Base-by-base conservation (phyloP, 2,329 filamentous ascomycete genomes). In the Penicillium sp. region DNA sequence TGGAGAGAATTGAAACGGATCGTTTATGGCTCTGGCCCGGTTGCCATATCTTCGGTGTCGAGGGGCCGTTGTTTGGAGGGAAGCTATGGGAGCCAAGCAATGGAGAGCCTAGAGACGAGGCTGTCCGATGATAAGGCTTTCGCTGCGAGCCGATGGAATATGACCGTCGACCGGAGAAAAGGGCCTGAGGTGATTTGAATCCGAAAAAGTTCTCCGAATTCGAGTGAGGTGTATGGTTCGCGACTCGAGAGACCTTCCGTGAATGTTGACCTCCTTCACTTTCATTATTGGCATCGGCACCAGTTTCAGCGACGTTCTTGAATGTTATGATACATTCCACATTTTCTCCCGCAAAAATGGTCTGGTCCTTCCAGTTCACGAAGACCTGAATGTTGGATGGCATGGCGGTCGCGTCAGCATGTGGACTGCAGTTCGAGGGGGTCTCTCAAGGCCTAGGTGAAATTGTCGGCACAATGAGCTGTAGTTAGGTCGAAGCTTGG, bases 301-400 rank as follows among this genome's bases (percentile, higher is more conserved):
- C 62, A 56, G 63, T 76, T 46, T 82, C 73, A 29, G 82, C 78
- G 46, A 92, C 82, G 72, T 99, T 99, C 76, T 89, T 93, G 78
- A 99, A 99, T 47, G 90, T 97, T 73, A 99, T 96, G 63, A 87
- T 91, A 76, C 94, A 97, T 77, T 92, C 90, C 69, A 97, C 84
- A 69, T 96, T 89, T 79, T 99, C 94, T 74, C 94, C 94, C 53
- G 94, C 90, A 76, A 97, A 99, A 67, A 99, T 90, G 58, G 90
- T 92, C 73, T 93, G 87, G 70, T 96, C 90, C 73, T 91, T 88
- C 89, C 93, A 99, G 77, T 88, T 87, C 74, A 99, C 90, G 73
- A 93, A 96, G 75, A 97, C 93, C 74, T 92, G 89, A 72, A 99
- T 91, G 79, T 95, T 93, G 76, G 81, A 84, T 70, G 78, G 76